Base-by-base conservation (phyloP, 2,329 filamentous ascomycete genomes). In the Paradendryphiella salina region DNA sequence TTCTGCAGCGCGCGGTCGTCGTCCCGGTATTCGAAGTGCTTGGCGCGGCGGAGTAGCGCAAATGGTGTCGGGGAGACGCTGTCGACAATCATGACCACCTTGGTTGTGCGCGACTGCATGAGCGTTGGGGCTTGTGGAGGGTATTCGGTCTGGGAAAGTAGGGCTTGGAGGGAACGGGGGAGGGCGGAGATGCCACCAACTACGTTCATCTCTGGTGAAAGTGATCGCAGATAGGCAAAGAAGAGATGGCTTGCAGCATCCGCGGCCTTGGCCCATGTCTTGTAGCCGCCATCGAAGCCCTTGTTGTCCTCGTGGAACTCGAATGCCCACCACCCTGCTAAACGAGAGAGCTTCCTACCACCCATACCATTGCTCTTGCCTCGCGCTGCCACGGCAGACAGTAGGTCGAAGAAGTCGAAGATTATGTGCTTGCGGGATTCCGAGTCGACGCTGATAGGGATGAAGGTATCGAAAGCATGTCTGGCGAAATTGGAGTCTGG, bases 291-390 rank as follows among this genome's bases (percentile, higher is more conserved):
- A 61, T 97, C 94, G 64, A 99, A 99, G 13, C 94, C 94, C 70
- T 88, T 93, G 34, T 88, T 89, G 5, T 85, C 85, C 70, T 97
- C 92, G 38, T 80, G 83, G 61, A 95, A 90, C 67, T 96, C 93
- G 71, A 99, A 99, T 1, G 93, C 91, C 94, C 94, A 99, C 94
- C 94, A 99, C 37, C 92, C 91, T 33, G 93, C 94, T 82, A 96
- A 90, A 60, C 94, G 85, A 8, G 94, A 97, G 46, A 99, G 82
- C 73, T 97, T 97, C 58, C 92, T 85, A 20, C 94, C 94, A 54
- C 91, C 90, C 57, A 99, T 84, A 35, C 94, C 94, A 71, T 99
- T 99, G 46, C 80, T 85, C 77, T 97, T 97, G 61, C 90, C 90
- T 66, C 96, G 90, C 11, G 94, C 94, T 28, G 94, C 92, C 63